A percentile compares a stretch with the other conserved stretches of the same genome.
Evolutionary conservation across 2,329 filamentous ascomycete species (phyloP).

Genomic region (Claviceps digitariae): DNA sequence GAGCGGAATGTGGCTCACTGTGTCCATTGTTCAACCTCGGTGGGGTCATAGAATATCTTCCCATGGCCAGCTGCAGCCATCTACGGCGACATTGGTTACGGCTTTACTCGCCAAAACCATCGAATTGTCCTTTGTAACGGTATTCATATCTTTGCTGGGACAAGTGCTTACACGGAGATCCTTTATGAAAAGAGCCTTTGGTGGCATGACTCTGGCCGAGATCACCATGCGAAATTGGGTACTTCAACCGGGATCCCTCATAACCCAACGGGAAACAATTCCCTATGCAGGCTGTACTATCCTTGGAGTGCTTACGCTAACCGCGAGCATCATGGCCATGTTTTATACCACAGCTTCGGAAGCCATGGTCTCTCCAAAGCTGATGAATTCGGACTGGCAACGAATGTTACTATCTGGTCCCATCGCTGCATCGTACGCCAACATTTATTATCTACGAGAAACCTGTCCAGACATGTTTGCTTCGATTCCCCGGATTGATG

Average conservation of each 20-base stretch:
- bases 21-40: constrained; percentile 47
- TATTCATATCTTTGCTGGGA: constrained; percentile 61
- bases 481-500: constrained; percentile 23
- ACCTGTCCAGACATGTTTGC: constrained; percentile 50
- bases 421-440: constrained; percentile 50
- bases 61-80: constrained; percentile 39
- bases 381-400: constrained; percentile 44
- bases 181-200: constrained; percentile 43
- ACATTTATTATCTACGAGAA: constrained; percentile 38
- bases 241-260: constrained; percentile 55
- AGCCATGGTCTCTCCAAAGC: constrained; percentile 59
- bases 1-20: constrained; percentile 51
- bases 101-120: constrained; percentile 62
- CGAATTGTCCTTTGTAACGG: constrained; percentile 64
- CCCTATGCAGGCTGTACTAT: constrained; percentile 49
- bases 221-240: constrained; percentile 69
- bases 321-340: constrained; percentile 49
- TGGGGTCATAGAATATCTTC: constrained; percentile 46
- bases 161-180: constrained; percentile 61
- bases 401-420: constrained; percentile 35
- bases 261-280: constrained; percentile 55
- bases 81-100: constrained; percentile 54
- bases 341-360: constrained; percentile 69
- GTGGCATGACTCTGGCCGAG: constrained; percentile 63
- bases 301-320: constrained; percentile 50